These are phyloP conservation scores for Aspergillus tanneri DNA, from an alignment of 2,329 filamentous ascomycete genomes.

Conservation along the genomic window DNA sequence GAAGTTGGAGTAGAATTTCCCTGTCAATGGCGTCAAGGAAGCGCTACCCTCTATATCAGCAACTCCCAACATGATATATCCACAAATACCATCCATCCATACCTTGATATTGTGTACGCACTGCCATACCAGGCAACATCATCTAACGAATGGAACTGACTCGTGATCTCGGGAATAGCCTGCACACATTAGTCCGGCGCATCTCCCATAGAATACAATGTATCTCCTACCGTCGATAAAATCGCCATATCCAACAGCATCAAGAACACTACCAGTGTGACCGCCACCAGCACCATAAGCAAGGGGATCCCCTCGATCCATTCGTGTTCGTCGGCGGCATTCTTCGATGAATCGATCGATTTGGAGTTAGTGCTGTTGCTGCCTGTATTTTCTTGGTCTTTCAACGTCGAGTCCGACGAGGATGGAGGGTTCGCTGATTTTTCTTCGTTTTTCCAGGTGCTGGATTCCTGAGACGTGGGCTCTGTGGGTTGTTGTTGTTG, in stretches of 20 bases:
- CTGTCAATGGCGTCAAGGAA: conserved; percentile 53
- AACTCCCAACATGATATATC: not conserved
- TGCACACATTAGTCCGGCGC: too few species aligned
- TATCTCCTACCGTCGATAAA: conserved; percentile 47
- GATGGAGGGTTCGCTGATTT: not conserved
- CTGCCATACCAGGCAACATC: conserved; percentile 41
- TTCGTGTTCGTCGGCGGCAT: not conserved
- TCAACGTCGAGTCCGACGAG: not conserved
- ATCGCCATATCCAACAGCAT: conserved; percentile 56
- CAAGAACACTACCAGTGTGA: conserved; percentile 49
- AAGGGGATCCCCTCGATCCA: conserved; percentile 22
- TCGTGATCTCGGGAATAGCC: conserved; percentile 53
- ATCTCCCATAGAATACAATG: not conserved
- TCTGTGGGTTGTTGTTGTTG: too few species aligned
- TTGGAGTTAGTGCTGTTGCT: not conserved
- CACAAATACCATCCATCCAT: not conserved
- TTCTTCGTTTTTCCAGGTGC: not conserved
- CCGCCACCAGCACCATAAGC: conserved; percentile 29
- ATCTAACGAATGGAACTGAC: conserved; percentile 33
- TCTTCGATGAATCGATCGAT: not conserved
- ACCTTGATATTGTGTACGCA: conserved; percentile 43
- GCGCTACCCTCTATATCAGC: conserved; percentile 38
- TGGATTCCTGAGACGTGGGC: too few species aligned
- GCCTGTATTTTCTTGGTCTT: not conserved
- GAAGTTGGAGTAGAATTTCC: conserved; percentile 52